Percentiles rank a stretch among this genome's conserved stretches.
Evolutionary conservation across 805 yeast species (phyloP).

Genomic region (Barnettozyma sucrosica): DNA sequence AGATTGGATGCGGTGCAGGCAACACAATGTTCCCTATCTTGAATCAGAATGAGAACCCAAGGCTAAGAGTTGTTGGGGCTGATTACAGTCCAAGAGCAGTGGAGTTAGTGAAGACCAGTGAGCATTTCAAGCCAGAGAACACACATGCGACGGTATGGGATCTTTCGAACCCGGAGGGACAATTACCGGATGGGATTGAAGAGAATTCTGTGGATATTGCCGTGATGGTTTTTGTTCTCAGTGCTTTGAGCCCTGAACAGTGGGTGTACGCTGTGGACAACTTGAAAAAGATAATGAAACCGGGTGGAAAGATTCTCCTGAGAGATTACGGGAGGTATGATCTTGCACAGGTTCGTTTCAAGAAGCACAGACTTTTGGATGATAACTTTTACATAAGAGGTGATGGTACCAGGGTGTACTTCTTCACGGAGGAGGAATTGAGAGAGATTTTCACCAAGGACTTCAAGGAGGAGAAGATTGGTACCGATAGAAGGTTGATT

Average conservation of each 20-base stretch:
- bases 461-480: constrained; percentile 71
- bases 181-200: constrained; percentile 78
- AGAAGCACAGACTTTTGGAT: constrained; percentile 77
- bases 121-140: constrained; percentile 48
- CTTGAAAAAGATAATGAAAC: constrained; percentile 68
- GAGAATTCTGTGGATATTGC: constrained; percentile 82
- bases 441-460: constrained; percentile 60
- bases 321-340: constrained; percentile 96
- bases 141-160: constrained; percentile 95
- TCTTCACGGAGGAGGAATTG: constrained; percentile 91
- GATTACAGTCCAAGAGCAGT: constrained; percentile 91
- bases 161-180: constrained; percentile 67
- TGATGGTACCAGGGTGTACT: constrained; percentile 96
- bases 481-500: constrained; percentile 82
- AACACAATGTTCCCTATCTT: constrained; percentile 92
- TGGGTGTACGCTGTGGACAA: constrained; percentile 81
- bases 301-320: constrained; percentile 86
- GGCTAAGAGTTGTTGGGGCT: constrained; percentile 70
- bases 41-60: constrained; percentile 74
- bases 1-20: constrained; percentile 98
- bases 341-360: constrained; percentile 90
- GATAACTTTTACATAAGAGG: constrained; percentile 96
- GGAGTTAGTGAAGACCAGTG: constrained; percentile 67
- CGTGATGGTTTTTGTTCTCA: constrained; percentile 91
- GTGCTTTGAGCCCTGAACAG: constrained; percentile 87